These are phyloP conservation scores for Carex myosuroides DNA, from an alignment of 176 grass and related monocot genomes.

Conservation along the genomic window DNA sequence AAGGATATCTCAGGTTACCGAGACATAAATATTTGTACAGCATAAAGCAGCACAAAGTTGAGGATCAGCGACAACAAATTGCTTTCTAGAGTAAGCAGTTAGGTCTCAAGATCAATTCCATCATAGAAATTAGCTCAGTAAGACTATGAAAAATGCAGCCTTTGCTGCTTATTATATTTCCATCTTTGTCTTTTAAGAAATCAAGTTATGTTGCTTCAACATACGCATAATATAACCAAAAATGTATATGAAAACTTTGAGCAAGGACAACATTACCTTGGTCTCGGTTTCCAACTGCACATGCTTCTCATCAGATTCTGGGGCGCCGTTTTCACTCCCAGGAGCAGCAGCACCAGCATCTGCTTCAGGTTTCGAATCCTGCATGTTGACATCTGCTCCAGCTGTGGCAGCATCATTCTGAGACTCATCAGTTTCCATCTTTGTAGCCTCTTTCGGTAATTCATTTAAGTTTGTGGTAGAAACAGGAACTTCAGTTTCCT, in stretches of 20 bases:
- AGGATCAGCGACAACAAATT: not conserved
- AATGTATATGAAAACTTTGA: not conserved
- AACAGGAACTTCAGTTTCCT: conserved; percentile 66
- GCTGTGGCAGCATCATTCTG: conserved; percentile 25
- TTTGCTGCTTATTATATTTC: not conserved
- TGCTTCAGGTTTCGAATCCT: conserved; percentile 43
- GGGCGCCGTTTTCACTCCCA: conserved; percentile 48
- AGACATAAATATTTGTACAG: not conserved
- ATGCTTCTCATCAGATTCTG: conserved; percentile 50
- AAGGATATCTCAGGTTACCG: not conserved
- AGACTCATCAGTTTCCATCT: conserved; percentile 65
- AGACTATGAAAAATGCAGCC: not conserved
- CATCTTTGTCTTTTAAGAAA: not conserved
- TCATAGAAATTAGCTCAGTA: not conserved
- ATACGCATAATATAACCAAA: not conserved
- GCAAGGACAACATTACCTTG: conserved; percentile 38
- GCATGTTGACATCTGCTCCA: conserved; percentile 55
- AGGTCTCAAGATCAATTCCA: not conserved
- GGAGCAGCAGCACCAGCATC: conserved; percentile 34
- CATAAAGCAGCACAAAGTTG: not conserved
- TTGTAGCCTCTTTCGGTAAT: conserved; percentile 35
- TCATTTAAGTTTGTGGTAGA: conserved; percentile 31
- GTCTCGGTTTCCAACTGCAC: conserved; percentile 83
- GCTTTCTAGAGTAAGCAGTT: not conserved
- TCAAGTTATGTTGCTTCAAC: not conserved